Evolutionary conservation across 768 basidiomycete species (phyloP), one percentile per base, ranked within the genome.

Genomic region (Tylopilus subfusipes): DNA sequence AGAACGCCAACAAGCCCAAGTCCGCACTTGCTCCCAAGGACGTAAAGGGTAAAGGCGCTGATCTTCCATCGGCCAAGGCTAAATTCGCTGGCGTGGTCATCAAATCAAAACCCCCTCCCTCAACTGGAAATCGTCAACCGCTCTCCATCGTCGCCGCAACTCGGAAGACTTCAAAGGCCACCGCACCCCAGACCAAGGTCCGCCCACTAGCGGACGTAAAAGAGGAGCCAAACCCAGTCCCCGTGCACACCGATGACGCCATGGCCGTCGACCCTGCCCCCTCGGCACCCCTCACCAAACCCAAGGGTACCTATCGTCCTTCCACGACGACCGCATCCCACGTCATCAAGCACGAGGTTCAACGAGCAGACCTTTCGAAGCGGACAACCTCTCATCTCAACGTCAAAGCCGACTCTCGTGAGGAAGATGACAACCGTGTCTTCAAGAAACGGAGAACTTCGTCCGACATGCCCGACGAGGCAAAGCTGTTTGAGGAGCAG

Each of bases 391-490:
- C 69, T 64, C 42, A 66, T 73, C 42, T 55, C 58, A 31, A 67
- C 22, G 55, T 71, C 48, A 65, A 67, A 39, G 69, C 74, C 18
- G 77, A 76, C 2, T 5, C 45, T n/a, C 56, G 83, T 25, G 78
- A 79, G n/a, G 81, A 76, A 22, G 88, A 86, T 39, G 76, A 76
- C 11, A 70, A 73, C 36, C 85, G 83, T 18, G 82, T 76, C 3
- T 80, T 79, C 62, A 93, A 93, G 78, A 88, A 88, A 68, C 80
- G 85, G 58, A 77, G 88, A 43, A 86, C 89, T 5, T 90, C 89
- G 1, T 86, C 88, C 3, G 78, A 83, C 30, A 71, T 74, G 0
- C 82, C 82, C 24, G 80, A 73, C 11, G 71, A 72, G 30, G 74
- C 73, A 25, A 68, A 56, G 19, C 55, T 70, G 3, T 79, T 82